Evolutionary conservation across 768 basidiomycete genomes (phyloP).

Genomic region (Calocera viscosa): DNA sequence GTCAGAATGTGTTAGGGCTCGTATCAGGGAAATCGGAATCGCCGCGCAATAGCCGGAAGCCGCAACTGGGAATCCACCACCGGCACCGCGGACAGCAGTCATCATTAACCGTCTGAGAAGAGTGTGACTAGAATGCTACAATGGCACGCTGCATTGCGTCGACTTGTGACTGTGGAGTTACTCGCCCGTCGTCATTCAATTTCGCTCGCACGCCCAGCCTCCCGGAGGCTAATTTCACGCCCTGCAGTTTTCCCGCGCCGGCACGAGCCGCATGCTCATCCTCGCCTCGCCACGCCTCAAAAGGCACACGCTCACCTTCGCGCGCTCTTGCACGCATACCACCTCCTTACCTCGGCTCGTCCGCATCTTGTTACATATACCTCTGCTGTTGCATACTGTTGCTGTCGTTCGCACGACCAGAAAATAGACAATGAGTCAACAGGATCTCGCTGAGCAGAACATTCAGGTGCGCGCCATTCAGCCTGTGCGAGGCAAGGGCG

Average conservation of each 20-base stretch:
- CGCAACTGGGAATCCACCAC: background rate
- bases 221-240: background rate
- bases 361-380: background rate
- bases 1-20: too few species aligned
- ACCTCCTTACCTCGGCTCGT: background rate
- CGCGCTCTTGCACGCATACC: conserved; percentile 5
- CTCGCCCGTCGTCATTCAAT: background rate
- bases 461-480: conserved; percentile 65
- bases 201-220: background rate
- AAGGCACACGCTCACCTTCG: background rate
- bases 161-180: background rate
- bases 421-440: conserved; percentile 13
- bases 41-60: background rate
- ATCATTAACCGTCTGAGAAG: background rate
- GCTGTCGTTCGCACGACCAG: background rate
- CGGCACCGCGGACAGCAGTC: background rate
- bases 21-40: background rate
- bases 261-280: background rate
- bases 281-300: background rate
- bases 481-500: conserved; percentile 7
- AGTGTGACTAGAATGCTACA: background rate
- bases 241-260: background rate
- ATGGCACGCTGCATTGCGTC: too few species aligned
- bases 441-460: conserved; percentile 65
- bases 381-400: background rate